Evolutionary conservation across 208 protist species (phyloP), one percentile per base, ranked within the genome.

Genomic region (Crithidia sp.): DNA sequence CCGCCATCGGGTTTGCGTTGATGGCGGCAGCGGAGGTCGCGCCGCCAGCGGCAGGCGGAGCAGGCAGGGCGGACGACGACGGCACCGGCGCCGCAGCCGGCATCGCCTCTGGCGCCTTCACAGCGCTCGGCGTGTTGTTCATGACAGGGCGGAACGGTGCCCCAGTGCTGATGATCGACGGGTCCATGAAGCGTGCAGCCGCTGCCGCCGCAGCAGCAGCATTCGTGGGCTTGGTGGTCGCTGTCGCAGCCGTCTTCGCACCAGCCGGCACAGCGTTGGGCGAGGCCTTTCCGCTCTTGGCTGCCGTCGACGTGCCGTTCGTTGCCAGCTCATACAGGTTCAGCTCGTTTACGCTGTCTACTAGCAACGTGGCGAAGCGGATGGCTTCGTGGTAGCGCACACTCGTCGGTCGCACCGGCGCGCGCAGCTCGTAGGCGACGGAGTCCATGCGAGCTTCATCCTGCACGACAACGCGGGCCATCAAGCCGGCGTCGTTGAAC

Each of bases 341-440:
- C 5, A 88, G 79, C 13, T 75, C 62, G 53, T 65, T 77, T 16
- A 76, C 60, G 40, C 45, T 39, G 65, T 86, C 82, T 9, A 86
- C 77, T 2, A 91, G 71, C 50, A 88, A 71, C 53, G 64, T 77
- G 28, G 74, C 80, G 55, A 84, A 87, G 74, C 67, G 67, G 8
- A 66, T 56, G 9, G 79, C 81, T 45, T 86, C 79, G 74, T 88
- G 88, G 68, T 92, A 95, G 73, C 90, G 91, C 19, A 93, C 79
- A 17, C 87, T 90, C 37, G 75, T 67, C 3, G 77, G 78, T 7
- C 81, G 76, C 9, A 85, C 71, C 12, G 19, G 36, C 28, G 41
- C 44, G 59, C 56, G 47, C 68, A 84, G 68, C 43, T 52, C 49
- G 78, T 87, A 95, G 49, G 83, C 66, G 10, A 78, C 82, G 4